Base-by-base conservation (phyloP, 257 asterid species). In the Paraleonurus japonicus region DNA sequence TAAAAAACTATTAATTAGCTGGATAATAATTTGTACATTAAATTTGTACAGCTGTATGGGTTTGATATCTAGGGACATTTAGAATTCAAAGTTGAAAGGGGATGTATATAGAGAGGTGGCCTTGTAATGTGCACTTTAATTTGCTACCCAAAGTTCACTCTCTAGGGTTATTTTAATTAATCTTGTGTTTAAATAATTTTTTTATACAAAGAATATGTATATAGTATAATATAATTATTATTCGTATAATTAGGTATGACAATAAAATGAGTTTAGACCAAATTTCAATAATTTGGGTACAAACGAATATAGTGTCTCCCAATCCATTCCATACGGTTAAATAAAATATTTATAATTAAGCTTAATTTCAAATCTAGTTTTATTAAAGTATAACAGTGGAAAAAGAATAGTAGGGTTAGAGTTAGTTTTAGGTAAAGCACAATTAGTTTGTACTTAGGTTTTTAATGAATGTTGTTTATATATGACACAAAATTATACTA, bases 41-140 rank as follows among this genome's bases (percentile, higher is more conserved):
- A 8, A n/a, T 59, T 35, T 33, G 32, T 20, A 72, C 89, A 86
- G 85, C 89, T 86, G 86, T 80, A 54, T 28, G 80, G 27, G 84
- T 80, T 80, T 54, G 75, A 72, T 69, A 63, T 7, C 6, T 8
- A 69, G 81, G 86, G 82, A 79, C 84, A 78, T 28, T 69, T 41
- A 33, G 79, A 72, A 69, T 67, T 79, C 71, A 69, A 84, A 77
- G 43, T 54, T 17, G 41, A 67, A 48, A 54, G 70, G 63, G 77
- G 65, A 72, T 61, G 76, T 16, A 70, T 57, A 28, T 57, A 59
- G 35, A 11, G 75, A 16, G 48, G 59, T 39, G 26, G 30, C 16
- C 26, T 41, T 65, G 59, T 65, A 64, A 55, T 61, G 59, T 19
- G 60, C 60, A 53, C 13, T 22, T 20, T 48, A 12, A 45, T 15